phyloP scores from a whole-genome alignment of 169 alveolate species.

The Plasmodium blacklocki region DNA sequence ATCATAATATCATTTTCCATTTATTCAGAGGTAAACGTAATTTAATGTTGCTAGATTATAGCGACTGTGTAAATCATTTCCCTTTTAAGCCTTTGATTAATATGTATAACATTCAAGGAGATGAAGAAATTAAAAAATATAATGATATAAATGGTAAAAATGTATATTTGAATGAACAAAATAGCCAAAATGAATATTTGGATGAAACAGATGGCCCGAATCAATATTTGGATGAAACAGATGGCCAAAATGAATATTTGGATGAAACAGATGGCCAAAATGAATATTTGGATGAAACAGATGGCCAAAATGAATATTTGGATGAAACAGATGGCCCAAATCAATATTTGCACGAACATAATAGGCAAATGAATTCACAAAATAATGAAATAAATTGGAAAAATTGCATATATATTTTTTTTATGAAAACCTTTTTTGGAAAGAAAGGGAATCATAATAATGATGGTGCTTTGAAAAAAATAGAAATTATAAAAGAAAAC shows the following conservation, averaged over 20 bases:
- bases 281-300: background rate
- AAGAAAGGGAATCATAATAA: background rate
- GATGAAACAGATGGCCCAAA: background rate
- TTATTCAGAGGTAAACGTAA: constrained; percentile 40
- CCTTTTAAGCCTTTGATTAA: constrained; percentile 51
- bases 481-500: background rate
- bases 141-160: background rate
- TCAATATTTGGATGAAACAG: no score
- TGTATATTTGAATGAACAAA: background rate
- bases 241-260: no score
- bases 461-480: constrained; percentile 9
- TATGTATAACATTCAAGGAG: constrained; percentile 17
- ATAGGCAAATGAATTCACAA: background rate
- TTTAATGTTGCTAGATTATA: constrained; percentile 28
- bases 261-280: background rate
- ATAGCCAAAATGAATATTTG: no score
- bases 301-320: background rate
- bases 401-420: no score
- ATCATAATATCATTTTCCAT: constrained; percentile 63
- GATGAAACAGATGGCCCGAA: background rate
- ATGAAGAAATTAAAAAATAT: background rate
- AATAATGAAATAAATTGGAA: no score
- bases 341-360: background rate
- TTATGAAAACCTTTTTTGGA: background rate
- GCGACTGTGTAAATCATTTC: constrained; percentile 37